phyloP scores from a whole-genome alignment of 257 asterid species.

The Verbena officinalis region DNA sequence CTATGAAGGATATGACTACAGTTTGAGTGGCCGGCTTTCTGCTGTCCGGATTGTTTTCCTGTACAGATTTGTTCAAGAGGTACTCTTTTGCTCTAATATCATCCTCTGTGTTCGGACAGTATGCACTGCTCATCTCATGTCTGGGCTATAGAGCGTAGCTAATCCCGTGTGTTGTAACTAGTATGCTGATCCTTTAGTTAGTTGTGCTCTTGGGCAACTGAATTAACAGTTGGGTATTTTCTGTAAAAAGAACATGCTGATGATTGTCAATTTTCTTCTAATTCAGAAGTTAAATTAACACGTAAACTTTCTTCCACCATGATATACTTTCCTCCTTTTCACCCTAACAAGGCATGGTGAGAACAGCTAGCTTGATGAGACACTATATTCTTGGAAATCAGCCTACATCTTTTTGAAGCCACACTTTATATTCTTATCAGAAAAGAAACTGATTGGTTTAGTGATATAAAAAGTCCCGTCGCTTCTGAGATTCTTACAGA shows the following conservation, averaged over 20 bases:
- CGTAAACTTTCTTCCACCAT: conserved; percentile 5
- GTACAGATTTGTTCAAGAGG: conserved; percentile 96
- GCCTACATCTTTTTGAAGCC: conserved; percentile 10
- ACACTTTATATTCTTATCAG: conserved; percentile 7
- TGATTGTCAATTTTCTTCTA: conserved; percentile 1
- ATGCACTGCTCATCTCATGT: conserved; percentile 17
- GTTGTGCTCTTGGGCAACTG: not conserved
- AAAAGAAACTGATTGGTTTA: conserved; percentile 1
- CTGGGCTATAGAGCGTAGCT: not conserved
- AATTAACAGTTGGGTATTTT: not conserved
- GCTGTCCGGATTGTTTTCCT: conserved; percentile 98
- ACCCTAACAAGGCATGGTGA: not conserved
- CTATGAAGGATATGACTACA: conserved; percentile 88
- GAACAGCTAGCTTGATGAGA: conserved; percentile 1
- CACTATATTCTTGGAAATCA: not conserved
- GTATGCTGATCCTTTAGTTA: not conserved
- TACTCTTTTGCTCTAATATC: conserved; percentile 33
- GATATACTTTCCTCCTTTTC: conserved; percentile 10
- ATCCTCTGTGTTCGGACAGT: conserved; percentile 11
- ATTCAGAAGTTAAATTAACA: not conserved
- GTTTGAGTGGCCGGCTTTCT: conserved; percentile 91
- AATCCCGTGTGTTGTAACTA: not conserved
- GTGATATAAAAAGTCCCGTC: conserved; percentile 9
- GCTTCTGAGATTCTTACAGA: conserved; percentile 23
- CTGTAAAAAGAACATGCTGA: conserved; percentile 6